Percentiles rank a stretch among this genome's conserved stretches.
phyloP scores from a whole-genome alignment of 2,329 filamentous ascomycete genomes.

The Aspergillus sp. region DNA sequence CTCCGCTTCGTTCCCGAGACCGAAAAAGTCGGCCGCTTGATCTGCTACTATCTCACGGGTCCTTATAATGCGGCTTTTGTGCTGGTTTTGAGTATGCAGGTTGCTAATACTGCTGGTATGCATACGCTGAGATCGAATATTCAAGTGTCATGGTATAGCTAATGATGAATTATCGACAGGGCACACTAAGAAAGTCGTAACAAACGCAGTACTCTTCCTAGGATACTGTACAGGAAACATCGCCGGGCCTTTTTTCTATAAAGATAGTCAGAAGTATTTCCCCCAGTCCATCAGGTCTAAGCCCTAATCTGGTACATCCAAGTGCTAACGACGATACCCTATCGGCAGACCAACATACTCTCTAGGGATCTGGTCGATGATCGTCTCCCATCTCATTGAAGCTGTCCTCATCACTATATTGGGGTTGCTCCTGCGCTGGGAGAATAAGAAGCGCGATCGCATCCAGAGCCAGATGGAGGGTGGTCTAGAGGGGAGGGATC shows the following conservation, averaged over 20 bases:
- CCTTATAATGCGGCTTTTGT: slow-evolving; percentile 57
- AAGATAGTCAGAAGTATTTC: slow-evolving; percentile 47
- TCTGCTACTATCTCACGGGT: slow-evolving; percentile 60
- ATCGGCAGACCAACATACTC: slow-evolving; percentile 44
- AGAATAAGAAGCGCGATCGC: slow-evolving; percentile 52
- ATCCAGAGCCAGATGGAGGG: slow-evolving; percentile 49
- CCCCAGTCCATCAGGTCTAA: not conserved
- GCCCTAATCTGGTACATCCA: not conserved
- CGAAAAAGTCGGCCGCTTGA: slow-evolving; percentile 54
- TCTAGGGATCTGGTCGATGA: slow-evolving; percentile 59
- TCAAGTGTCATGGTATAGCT: not conserved
- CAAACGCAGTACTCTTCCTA: slow-evolving; percentile 61
- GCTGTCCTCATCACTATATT: slow-evolving; percentile 47
- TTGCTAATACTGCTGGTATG: slow-evolving; percentile 45
- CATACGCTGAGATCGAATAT: not conserved
- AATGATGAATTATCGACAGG: slow-evolving; percentile 37
- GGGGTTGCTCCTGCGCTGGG: slow-evolving; percentile 48
- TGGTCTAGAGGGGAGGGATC: slow-evolving; percentile 47
- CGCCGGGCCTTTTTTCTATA: slow-evolving; percentile 63
- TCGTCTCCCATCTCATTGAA: slow-evolving; percentile 55
- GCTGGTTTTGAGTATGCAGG: slow-evolving; percentile 48
- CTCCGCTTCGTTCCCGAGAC: slow-evolving; percentile 54
- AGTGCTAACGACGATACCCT: not conserved
- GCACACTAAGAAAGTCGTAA: slow-evolving; percentile 64
- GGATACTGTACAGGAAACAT: slow-evolving; percentile 63